phyloP scores from a whole-genome alignment of 2,329 filamentous ascomycete species.

The Arthrobotrys pseudoclavata region DNA sequence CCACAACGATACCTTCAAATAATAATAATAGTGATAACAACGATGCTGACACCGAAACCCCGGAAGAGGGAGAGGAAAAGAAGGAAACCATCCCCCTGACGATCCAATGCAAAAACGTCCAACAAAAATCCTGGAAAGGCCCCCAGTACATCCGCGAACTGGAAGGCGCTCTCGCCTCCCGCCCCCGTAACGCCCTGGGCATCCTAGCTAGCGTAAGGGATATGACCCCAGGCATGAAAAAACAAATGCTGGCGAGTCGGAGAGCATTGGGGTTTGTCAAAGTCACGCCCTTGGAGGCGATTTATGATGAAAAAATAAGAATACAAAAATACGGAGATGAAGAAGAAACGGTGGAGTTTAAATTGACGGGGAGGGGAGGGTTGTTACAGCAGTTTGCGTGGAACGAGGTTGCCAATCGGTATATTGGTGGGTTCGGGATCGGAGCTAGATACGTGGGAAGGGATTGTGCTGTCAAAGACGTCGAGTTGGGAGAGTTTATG shows the following conservation, averaged over 20 bases:
- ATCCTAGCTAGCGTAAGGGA: slow-evolving; percentile 77
- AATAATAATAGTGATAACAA: background rate
- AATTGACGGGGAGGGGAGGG: slow-evolving; percentile 38
- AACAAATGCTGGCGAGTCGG: slow-evolving; percentile 49
- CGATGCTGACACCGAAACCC: background rate
- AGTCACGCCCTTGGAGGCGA: slow-evolving; percentile 40
- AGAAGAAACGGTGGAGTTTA: background rate
- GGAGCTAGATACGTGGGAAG: slow-evolving; percentile 45
- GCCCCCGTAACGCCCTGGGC: slow-evolving; percentile 77
- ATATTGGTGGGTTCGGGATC: slow-evolving; percentile 48
- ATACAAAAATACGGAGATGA: slow-evolving; percentile 7
- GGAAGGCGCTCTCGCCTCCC: slow-evolving; percentile 81
- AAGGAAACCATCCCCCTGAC: slow-evolving; percentile 66
- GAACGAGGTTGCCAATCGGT: slow-evolving; percentile 54
- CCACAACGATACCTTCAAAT: background rate
- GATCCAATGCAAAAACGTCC: slow-evolving; percentile 78
- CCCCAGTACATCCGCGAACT: slow-evolving; percentile 79
- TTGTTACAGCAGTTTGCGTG: slow-evolving; percentile 56
- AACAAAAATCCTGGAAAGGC: slow-evolving; percentile 67
- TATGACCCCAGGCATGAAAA: slow-evolving; percentile 79
- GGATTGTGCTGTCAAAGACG: slow-evolving; percentile 19
- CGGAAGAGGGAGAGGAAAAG: too few relatives aligned
- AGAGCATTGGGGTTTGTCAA: slow-evolving; percentile 55
- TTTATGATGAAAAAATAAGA: slow-evolving; percentile 3
- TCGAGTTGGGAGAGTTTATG: slow-evolving; percentile 27